Evolutionary conservation across 176 grass and related monocot genomes (phyloP).

Genomic region (Puya raimondii): DNA sequence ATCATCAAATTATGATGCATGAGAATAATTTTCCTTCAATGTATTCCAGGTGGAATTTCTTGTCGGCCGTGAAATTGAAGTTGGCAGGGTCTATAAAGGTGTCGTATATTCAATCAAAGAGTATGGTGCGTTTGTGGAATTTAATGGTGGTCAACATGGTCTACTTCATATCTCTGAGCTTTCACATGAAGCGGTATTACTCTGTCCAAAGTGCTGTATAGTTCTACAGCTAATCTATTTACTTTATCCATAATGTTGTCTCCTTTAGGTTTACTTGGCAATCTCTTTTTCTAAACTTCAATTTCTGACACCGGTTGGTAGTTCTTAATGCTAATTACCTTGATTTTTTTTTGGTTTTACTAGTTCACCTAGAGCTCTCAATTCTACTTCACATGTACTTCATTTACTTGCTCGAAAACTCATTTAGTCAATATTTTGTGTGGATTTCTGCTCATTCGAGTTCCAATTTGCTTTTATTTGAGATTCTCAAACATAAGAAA

Average conservation of each 20-base stretch:
- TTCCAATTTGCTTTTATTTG: too few species aligned
- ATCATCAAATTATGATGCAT: not conserved
- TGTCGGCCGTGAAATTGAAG: conserved; percentile 81
- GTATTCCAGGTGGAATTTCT: conserved; percentile 40
- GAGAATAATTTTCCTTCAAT: not conserved
- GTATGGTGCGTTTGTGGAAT: conserved; percentile 95
- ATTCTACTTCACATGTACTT: too few species aligned
- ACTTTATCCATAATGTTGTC: not conserved
- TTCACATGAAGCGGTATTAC: conserved; percentile 78
- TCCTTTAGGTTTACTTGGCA: too few species aligned
- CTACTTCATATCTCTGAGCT: conserved; percentile 98
- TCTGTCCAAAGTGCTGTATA: conserved; percentile 15
- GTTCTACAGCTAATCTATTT: not conserved
- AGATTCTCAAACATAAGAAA: too few species aligned
- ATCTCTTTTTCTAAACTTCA: not conserved
- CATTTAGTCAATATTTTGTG: too few species aligned
- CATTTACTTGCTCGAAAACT: too few species aligned
- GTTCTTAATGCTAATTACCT: not conserved
- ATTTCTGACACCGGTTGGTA: not conserved
- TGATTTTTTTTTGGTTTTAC: too few species aligned
- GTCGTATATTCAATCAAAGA: conserved; percentile 80
- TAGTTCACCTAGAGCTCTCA: too few species aligned
- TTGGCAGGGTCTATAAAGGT: conserved; percentile 76
- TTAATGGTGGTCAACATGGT: conserved; percentile 94
- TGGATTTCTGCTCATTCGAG: too few species aligned